Evolutionary conservation across 2,329 filamentous ascomycete species (phyloP).

Genomic region (Sporothrix humicola): DNA sequence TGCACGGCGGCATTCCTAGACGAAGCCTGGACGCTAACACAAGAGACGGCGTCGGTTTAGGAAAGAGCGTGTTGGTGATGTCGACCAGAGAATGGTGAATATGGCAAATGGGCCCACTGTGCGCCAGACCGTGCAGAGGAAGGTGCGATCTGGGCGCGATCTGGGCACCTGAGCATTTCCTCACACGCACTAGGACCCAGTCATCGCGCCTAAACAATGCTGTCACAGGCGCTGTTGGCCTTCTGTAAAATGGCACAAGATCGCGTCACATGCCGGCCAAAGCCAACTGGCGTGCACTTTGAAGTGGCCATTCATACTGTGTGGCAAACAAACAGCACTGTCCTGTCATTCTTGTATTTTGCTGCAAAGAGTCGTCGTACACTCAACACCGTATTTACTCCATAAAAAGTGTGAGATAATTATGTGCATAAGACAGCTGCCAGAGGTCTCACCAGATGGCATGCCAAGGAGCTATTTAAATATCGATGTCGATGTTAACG

Average conservation of each 20-base stretch:
- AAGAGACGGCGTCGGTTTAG: constrained; percentile 7
- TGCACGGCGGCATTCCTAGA: not conserved
- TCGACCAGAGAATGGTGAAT: not conserved
- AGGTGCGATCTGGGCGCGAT: not conserved
- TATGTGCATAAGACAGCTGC: too few species aligned
- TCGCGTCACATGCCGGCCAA: constrained; percentile 22
- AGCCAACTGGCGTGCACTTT: not conserved
- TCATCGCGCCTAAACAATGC: not conserved
- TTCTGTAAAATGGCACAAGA: not conserved
- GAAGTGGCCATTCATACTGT: not conserved
- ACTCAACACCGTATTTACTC: too few species aligned
- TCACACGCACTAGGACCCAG: not conserved
- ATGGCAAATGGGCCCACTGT: not conserved
- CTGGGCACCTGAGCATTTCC: not conserved
- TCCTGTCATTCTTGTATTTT: not conserved
- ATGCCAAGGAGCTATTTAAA: too few species aligned
- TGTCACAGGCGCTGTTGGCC: not conserved
- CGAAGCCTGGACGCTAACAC: not conserved
- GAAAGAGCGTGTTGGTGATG: not conserved
- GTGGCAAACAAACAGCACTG: not conserved
- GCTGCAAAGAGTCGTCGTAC: too few species aligned
- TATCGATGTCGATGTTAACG: too few species aligned
- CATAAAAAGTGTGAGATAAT: too few species aligned
- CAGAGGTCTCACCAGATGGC: too few species aligned
- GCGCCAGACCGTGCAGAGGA: constrained; percentile 2